Evolutionary conservation across 257 asterid species (phyloP).

Genomic region (Cynanchum wilfordii): DNA sequence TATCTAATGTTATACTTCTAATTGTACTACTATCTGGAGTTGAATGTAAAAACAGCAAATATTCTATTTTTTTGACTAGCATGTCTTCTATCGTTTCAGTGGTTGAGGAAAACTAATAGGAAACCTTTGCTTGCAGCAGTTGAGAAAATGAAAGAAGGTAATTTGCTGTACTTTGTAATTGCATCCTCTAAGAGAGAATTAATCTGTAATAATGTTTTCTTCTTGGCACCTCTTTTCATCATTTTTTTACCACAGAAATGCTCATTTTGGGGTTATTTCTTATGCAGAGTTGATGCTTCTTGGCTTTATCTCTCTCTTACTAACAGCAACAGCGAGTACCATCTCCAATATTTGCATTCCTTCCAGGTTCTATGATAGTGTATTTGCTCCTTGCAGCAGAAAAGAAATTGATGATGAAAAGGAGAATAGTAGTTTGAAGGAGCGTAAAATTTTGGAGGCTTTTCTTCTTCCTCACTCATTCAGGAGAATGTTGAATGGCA

Average conservation of each 20-base stretch:
- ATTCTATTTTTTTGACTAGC: conserved; percentile 8
- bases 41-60: background rate
- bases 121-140: conserved; percentile 88
- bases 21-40: background rate
- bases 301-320: conserved; percentile 92
- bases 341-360: conserved; percentile 91
- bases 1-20: background rate
- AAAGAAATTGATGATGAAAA: conserved; percentile 48
- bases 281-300: conserved; percentile 95
- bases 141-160: conserved; percentile 71
- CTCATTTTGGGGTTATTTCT: conserved; percentile 5
- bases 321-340: conserved; percentile 86
- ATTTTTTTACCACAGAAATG: background rate
- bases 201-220: background rate
- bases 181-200: background rate
- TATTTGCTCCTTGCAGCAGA: conserved; percentile 80
- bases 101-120: conserved; percentile 78
- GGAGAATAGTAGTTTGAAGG: conserved; percentile 31
- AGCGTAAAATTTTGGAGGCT: conserved; percentile 56
- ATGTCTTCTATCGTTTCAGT: conserved; percentile 42
- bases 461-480: conserved; percentile 34
- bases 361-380: conserved; percentile 58
- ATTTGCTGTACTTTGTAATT: background rate
- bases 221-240: background rate
- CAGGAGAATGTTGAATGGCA: conserved; percentile 56